Percentiles rank a stretch among this genome's conserved stretches.
Evolutionary conservation across 1,284 basidiomycete genomes (phyloP).

Genomic region (Jaminaea rosea): DNA sequence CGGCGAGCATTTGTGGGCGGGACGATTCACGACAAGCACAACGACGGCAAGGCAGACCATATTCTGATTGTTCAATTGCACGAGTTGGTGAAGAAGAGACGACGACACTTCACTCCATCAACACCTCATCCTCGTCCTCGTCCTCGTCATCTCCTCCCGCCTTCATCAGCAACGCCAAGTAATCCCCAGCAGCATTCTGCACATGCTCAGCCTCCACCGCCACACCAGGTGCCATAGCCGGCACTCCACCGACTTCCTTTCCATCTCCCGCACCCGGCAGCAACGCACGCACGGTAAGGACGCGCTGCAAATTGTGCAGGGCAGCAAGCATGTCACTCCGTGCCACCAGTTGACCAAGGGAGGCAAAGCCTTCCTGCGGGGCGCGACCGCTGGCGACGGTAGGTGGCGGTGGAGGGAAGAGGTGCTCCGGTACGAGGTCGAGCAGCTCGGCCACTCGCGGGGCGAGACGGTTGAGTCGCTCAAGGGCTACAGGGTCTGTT

Average conservation of each 20-base stretch:
- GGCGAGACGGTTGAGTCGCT: slow-evolving; percentile 51
- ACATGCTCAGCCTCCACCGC: slow-evolving; percentile 15
- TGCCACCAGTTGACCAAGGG: slow-evolving; percentile 60
- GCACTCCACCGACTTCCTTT: too few species aligned
- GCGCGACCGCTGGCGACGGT: slow-evolving; percentile 50
- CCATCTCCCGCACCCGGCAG: too few species aligned
- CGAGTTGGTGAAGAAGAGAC: too few species aligned
- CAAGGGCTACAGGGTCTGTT: not conserved
- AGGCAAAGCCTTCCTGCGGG: slow-evolving; percentile 60
- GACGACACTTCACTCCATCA: not conserved
- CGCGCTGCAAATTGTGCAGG: slow-evolving; percentile 58
- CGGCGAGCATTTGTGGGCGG: too few species aligned
- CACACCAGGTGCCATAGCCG: too few species aligned
- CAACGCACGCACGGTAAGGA: slow-evolving; percentile 43
- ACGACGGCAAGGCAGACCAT: too few species aligned
- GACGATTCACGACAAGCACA: too few species aligned
- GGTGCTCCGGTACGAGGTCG: slow-evolving; percentile 54
- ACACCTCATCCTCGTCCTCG: not conserved
- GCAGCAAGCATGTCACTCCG: slow-evolving; percentile 63
- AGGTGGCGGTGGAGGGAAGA: slow-evolving; percentile 61
- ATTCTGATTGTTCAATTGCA: too few species aligned
- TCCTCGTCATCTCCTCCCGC: too few species aligned
- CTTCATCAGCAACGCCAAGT: slow-evolving; percentile 15
- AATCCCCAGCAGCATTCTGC: slow-evolving; percentile 20
- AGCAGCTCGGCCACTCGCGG: slow-evolving; percentile 56